phyloP scores from a whole-genome alignment of 768 basidiomycete genomes.

The Tylopilus vinaceipallidus region DNA sequence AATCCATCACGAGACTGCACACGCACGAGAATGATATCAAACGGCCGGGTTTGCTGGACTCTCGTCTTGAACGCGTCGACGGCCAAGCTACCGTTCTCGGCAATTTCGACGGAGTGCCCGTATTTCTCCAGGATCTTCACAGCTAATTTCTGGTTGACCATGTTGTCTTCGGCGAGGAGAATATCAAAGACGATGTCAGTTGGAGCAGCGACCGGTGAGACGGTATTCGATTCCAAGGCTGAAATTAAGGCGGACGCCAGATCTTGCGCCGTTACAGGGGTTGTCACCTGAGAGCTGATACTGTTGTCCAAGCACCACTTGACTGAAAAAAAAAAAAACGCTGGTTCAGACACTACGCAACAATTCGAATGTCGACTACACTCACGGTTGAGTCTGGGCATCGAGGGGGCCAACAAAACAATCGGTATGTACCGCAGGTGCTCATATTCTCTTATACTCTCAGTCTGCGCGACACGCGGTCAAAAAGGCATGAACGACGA shows the following conservation, averaged over 20 bases:
- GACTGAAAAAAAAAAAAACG: slow-evolving; percentile 44
- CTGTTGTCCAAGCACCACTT: slow-evolving; percentile 98
- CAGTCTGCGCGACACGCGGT: slow-evolving; percentile 56
- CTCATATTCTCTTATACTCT: slow-evolving; percentile 86
- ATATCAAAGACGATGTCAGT: slow-evolving; percentile 90
- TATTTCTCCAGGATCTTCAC: slow-evolving; percentile 96
- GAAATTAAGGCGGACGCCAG: slow-evolving; percentile 90
- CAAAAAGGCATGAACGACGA: neutral
- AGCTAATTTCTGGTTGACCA: slow-evolving; percentile 94
- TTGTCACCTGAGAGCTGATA: slow-evolving; percentile 92
- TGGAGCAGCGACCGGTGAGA: slow-evolving; percentile 80
- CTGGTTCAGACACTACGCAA: slow-evolving; percentile 3
- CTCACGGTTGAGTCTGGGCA: slow-evolving; percentile 75
- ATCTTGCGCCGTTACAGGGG: slow-evolving; percentile 85
- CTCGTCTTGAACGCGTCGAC: slow-evolving; percentile 88
- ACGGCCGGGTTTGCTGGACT: slow-evolving; percentile 66
- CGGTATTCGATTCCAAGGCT: slow-evolving; percentile 92
- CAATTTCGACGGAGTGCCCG: slow-evolving; percentile 93
- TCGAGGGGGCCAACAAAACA: slow-evolving; percentile 80
- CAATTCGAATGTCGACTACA: slow-evolving; percentile 1
- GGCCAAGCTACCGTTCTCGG: slow-evolving; percentile 93
- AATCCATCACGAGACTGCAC: neutral
- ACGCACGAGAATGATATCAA: slow-evolving; percentile 89
- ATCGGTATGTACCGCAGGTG: slow-evolving; percentile 96
- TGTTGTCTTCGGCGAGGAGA: slow-evolving; percentile 93